phyloP scores from a whole-genome alignment of 2,329 filamentous ascomycete species.

The Talaromyces sp. region DNA sequence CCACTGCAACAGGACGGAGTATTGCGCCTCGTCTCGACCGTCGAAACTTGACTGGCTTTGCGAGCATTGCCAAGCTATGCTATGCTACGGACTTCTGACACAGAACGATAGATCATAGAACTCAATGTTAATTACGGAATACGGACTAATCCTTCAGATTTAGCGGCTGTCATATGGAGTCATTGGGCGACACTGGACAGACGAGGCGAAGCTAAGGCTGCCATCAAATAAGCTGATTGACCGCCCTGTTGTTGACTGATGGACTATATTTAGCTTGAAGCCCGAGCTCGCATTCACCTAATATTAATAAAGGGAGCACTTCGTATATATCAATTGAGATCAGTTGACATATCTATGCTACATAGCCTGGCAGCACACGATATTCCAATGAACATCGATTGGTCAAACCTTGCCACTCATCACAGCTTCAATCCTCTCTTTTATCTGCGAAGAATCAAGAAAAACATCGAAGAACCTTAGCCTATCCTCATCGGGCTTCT shows the following conservation, averaged over 20 bases:
- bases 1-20: neutral
- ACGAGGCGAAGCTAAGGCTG: neutral
- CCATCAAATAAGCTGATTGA: neutral
- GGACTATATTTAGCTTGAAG: too few species aligned
- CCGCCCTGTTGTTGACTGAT: too few species aligned
- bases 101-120: too few species aligned
- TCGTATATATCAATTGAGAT: too few species aligned
- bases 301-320: too few species aligned
- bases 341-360: too few species aligned
- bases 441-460: slow-evolving; percentile 5
- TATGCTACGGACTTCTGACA: too few species aligned
- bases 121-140: too few species aligned
- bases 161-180: neutral
- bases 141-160: too few species aligned
- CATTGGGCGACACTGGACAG: neutral
- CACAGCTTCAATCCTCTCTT: slow-evolving; percentile 4
- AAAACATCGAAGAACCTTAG: slow-evolving; percentile 6
- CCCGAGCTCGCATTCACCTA: too few species aligned
- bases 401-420: neutral
- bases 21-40: neutral
- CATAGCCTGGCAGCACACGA: too few species aligned
- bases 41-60: neutral
- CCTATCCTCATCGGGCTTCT: slow-evolving; percentile 1
- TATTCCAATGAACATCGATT: neutral
- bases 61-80: neutral